phyloP scores from a whole-genome alignment of 1,284 basidiomycete species.

The Trichosporon inkin region DNA sequence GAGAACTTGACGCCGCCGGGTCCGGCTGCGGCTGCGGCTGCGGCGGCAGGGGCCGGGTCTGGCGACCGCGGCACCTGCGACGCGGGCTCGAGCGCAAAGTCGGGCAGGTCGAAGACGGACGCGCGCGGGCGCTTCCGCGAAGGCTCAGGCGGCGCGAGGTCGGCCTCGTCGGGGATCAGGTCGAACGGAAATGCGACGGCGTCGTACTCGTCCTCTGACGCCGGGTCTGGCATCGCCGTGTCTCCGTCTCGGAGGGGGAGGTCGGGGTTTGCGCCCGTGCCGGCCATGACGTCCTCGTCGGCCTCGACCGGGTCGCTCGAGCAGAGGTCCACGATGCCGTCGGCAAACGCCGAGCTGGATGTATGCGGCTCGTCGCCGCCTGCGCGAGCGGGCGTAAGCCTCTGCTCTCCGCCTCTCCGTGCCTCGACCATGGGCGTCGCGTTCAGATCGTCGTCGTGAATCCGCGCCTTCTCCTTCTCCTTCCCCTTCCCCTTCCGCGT shows the following conservation, averaged over 20 bases:
- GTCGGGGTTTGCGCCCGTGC: background rate
- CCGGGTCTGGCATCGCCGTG: background rate
- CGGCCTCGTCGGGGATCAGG: constrained; percentile 1
- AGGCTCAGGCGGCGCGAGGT: background rate
- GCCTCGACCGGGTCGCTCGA: background rate
- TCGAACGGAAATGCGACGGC: background rate
- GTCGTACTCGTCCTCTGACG: constrained; percentile 10
- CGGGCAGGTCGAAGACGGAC: constrained; percentile 11
- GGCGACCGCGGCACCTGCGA: constrained; percentile 8
- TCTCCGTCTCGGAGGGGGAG: background rate
- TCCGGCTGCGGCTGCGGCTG: background rate
- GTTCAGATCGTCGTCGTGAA: background rate
- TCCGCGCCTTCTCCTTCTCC: background rate
- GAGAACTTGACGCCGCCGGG: background rate
- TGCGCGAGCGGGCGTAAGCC: background rate
- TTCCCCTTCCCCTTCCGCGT: background rate
- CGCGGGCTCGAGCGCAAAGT: constrained; percentile 15
- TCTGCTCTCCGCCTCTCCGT: background rate
- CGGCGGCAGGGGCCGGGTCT: background rate
- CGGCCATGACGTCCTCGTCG: background rate
- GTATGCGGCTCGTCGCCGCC: background rate
- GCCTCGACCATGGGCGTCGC: background rate
- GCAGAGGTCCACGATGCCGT: background rate
- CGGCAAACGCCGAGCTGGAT: background rate
- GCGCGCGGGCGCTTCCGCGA: background rate